Conservation (phyloP, 1,139 yeast species). For the Yamadazyma epiphylla region DNA sequence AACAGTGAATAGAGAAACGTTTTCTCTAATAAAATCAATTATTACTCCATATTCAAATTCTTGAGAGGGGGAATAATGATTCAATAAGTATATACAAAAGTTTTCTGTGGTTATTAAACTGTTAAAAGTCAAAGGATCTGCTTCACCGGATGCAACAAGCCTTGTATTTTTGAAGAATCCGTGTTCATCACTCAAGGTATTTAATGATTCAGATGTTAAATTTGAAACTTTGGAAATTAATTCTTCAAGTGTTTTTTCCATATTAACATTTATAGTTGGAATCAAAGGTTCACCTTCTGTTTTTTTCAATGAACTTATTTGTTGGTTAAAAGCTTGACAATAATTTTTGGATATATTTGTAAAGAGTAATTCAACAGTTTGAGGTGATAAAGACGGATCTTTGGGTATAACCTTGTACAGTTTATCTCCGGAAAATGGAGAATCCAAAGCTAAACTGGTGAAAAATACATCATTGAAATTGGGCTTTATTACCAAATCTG, state of each 20-base stretch:
- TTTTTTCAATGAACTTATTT: slow-evolving; percentile 13
- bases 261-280: slow-evolving; percentile 7
- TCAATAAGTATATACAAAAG: slow-evolving; percentile 17
- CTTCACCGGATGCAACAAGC: slow-evolving; percentile 11
- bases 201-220: slow-evolving; percentile 8
- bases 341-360: slow-evolving; percentile 28
- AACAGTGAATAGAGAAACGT: slow-evolving; percentile 14
- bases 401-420: slow-evolving; percentile 20
- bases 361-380: slow-evolving; percentile 21
- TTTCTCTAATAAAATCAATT: slow-evolving; percentile 15
- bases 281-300: slow-evolving; percentile 5
- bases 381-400: slow-evolving; percentile 11
- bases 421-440: slow-evolving; percentile 27
- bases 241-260: slow-evolving; percentile 1
- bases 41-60: slow-evolving; percentile 11
- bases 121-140: slow-evolving; percentile 11
- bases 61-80: slow-evolving; percentile 2
- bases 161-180: slow-evolving; percentile 18
- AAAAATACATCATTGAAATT: slow-evolving; percentile 26
- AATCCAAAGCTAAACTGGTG: slow-evolving; percentile 25
- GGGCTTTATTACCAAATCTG: slow-evolving; percentile 29
- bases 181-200: slow-evolving; percentile 14
- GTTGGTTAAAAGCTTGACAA: slow-evolving; percentile 25
- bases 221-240: background rate
- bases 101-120: slow-evolving; percentile 19